Evolutionary conservation across 2,329 filamentous ascomycete species (phyloP).

Genomic region (Ascochyta fabae): DNA sequence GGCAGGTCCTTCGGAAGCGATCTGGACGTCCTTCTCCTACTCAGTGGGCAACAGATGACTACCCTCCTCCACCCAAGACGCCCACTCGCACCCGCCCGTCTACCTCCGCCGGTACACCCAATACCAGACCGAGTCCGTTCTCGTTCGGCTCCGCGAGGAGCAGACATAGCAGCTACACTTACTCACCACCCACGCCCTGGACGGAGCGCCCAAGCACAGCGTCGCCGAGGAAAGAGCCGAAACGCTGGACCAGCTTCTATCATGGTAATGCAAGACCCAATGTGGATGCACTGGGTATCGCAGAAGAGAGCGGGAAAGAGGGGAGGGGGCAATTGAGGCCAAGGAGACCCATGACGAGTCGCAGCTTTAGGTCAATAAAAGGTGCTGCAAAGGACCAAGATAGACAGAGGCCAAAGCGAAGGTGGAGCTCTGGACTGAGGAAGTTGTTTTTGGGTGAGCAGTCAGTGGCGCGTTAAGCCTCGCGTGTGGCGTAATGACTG

Average conservation of each 20-base stretch:
- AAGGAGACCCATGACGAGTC: constrained; percentile 7
- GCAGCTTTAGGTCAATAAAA: constrained; percentile 13
- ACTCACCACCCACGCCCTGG: constrained; percentile 11
- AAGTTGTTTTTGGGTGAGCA: constrained; percentile 25
- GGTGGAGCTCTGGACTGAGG: constrained; percentile 32
- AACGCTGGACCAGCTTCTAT: constrained; percentile 15
- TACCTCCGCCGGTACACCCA: constrained; percentile 12
- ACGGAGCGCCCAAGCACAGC: constrained; percentile 15
- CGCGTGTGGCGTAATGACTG: neutral
- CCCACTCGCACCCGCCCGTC: constrained; percentile 19
- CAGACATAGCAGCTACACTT: constrained; percentile 17
- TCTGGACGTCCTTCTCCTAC: constrained; percentile 10
- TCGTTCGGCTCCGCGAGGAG: constrained; percentile 19
- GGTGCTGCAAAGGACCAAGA: constrained; percentile 15
- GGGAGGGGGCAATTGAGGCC: neutral
- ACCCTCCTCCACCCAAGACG: constrained; percentile 8
- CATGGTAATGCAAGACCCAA: neutral
- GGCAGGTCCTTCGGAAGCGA: constrained; percentile 26
- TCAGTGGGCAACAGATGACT: constrained; percentile 12
- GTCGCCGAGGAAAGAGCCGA: constrained; percentile 10
- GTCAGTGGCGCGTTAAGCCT: neutral
- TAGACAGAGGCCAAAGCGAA: constrained; percentile 22
- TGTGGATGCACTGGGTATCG: constrained; percentile 11
- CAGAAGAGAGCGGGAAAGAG: constrained; percentile 2
- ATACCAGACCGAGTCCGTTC: constrained; percentile 10